Percentiles rank a stretch among this genome's conserved stretches.
These are phyloP conservation scores for Didymella arachidicola DNA, from an alignment of 2,329 filamentous ascomycete genomes.

Conservation along the genomic window DNA sequence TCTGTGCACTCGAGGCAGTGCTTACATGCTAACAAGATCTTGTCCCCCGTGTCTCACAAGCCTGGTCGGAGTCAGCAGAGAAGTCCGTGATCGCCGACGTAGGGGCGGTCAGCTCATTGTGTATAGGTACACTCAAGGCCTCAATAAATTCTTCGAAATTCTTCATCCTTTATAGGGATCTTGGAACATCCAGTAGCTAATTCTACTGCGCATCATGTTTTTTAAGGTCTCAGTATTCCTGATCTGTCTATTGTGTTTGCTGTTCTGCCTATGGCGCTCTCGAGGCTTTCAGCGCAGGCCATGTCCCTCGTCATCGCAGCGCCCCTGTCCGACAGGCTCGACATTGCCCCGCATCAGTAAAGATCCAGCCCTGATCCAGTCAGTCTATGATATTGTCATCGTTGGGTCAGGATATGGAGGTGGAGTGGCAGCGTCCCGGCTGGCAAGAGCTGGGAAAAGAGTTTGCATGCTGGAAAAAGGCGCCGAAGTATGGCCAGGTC, in stretches of 20 bases:
- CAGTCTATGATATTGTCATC: constrained; percentile 70
- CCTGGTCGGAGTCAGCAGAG: too few species aligned
- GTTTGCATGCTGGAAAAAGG: constrained; percentile 73
- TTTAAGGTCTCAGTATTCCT: neutral
- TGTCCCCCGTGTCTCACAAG: too few species aligned
- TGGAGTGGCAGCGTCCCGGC: constrained; percentile 69
- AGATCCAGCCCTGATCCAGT: constrained; percentile 51
- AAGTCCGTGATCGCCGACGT: too few species aligned
- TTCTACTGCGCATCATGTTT: neutral
- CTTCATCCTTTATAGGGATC: too few species aligned
- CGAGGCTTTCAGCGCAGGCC: neutral
- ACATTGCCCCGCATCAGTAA: constrained; percentile 4
- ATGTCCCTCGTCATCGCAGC: neutral
- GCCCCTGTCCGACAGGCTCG: neutral
- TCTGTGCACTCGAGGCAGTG: too few species aligned
- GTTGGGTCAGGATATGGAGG: constrained; percentile 75
- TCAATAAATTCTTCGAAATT: too few species aligned
- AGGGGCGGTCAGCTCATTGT: too few species aligned
- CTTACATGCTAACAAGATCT: too few species aligned
- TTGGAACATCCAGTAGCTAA: too few species aligned
- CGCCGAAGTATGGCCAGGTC: constrained; percentile 69
- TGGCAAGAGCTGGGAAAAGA: constrained; percentile 66
- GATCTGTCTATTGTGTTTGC: neutral
- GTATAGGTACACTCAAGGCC: too few species aligned
- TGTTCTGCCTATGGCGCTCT: neutral